Evolutionary conservation across 2,329 filamentous ascomycete genomes (phyloP).

Genomic region (Aspergillus melleus): DNA sequence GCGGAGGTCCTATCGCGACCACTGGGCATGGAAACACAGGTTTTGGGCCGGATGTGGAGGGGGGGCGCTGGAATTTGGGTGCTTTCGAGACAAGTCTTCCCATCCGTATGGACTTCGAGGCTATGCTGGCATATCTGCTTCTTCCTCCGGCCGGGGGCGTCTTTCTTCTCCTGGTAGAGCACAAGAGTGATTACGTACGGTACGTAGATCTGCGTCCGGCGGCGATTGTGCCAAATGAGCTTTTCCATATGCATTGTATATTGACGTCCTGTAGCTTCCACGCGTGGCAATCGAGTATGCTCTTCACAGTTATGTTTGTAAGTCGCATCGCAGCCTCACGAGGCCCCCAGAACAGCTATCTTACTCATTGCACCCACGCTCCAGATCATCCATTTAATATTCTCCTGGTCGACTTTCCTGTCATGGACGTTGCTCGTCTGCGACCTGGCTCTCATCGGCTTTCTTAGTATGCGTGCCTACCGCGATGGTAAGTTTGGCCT

Average conservation of each 20-base stretch:
- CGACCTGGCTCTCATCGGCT: slow-evolving; percentile 75
- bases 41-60: slow-evolving; percentile 42
- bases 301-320: slow-evolving; percentile 71
- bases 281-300: slow-evolving; percentile 87
- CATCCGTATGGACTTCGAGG: slow-evolving; percentile 84
- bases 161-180: slow-evolving; percentile 78
- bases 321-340: slow-evolving; percentile 20
- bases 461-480: slow-evolving; percentile 77
- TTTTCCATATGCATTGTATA: not conserved
- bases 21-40: slow-evolving; percentile 42
- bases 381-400: slow-evolving; percentile 77
- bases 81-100: slow-evolving; percentile 87
- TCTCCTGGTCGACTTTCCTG: slow-evolving; percentile 80
- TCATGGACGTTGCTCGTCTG: slow-evolving; percentile 79
- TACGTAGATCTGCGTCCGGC: slow-evolving; percentile 40
- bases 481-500: slow-evolving; percentile 64
- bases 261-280: slow-evolving; percentile 67
- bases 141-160: slow-evolving; percentile 85
- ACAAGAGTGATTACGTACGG: slow-evolving; percentile 97
- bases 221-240: not conserved
- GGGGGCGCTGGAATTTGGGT: slow-evolving; percentile 66
- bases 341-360: not conserved
- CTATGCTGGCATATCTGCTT: slow-evolving; percentile 81
- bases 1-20: slow-evolving; percentile 26
- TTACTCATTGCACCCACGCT: slow-evolving; percentile 28